Evolutionary conservation across 805 yeast species (phyloP), one percentile per base, ranked within the genome.

Genomic region (Lipomyces starkeyi): DNA sequence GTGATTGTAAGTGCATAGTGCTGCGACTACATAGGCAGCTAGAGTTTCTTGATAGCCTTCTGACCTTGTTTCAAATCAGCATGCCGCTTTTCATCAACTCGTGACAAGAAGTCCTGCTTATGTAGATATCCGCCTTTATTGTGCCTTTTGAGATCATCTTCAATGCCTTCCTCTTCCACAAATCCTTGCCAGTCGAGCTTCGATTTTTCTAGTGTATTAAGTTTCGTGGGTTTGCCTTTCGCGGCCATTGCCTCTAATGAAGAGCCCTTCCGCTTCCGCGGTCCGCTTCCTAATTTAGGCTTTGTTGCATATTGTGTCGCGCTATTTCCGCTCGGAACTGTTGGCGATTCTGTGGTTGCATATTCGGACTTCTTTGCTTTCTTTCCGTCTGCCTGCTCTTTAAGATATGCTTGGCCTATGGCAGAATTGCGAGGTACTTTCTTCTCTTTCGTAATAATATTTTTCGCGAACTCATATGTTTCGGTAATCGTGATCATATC

Each of bases 161-260:
- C 83, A 59, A 95, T 88, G 65, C 93, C 93, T 71, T 88, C 88
- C 71, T 90, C 85, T 79, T 94, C 98, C 37, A 95, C 97, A 79
- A 91, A 93, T 59, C 91, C 87, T 0, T 97, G 96, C 97, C 98
- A 95, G 79, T 95, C 99, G 61, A 95, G 82, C 70, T 97, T 83
- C 0, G 97, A 91, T 79, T 95, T 95, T 77, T 95, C 98, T 71
- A 95, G 81, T 0, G 99, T 95, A 29, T 97, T 91, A 69, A 95
- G 82, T 76, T 92, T 94, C 40, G 91, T 87, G 73, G 90, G 88
- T 71, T 89, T 72, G 11, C 71, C 75, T 59, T 70, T 75, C 5
- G 72, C 70, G 20, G 71, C 68, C 22, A 62, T 58, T 34, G 65
- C 70, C 32, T 68, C 68, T 11, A 64, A 53, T 58, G 69, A 61